A percentile compares a stretch with the other conserved stretches of the same genome.
phyloP scores from a whole-genome alignment of 1,284 basidiomycete genomes.

The Thecaphora frezii region DNA sequence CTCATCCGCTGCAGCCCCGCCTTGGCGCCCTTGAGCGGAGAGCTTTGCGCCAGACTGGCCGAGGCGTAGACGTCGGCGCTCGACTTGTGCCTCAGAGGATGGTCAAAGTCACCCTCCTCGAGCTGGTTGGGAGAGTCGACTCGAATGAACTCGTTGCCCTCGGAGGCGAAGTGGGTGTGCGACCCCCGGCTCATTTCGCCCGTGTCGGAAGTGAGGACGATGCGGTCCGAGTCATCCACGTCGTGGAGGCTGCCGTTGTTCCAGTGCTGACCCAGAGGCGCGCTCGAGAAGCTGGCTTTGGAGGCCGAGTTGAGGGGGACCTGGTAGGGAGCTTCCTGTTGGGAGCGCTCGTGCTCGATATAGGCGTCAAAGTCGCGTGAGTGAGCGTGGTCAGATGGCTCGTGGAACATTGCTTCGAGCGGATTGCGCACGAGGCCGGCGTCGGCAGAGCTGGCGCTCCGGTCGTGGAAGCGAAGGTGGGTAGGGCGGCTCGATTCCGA shows the following conservation, averaged over 20 bases:
- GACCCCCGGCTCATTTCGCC: no score
- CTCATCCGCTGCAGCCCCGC: conserved; percentile 33
- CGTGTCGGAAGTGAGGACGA: conserved; percentile 12
- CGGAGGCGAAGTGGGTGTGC: not conserved
- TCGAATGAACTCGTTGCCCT: not conserved
- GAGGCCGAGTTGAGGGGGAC: not conserved
- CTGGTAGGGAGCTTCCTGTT: not conserved
- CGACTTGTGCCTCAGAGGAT: conserved; percentile 13
- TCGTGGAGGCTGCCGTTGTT: not conserved
- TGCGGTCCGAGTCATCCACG: conserved; percentile 19
- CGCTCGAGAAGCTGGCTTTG: not conserved
- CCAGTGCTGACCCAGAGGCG: not conserved
- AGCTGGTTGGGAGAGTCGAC: conserved; percentile 23
- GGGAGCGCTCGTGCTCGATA: not conserved
- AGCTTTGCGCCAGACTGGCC: conserved; percentile 5
- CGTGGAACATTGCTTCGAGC: conserved; percentile 16
- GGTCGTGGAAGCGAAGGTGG: conserved; percentile 10
- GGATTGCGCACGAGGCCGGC: conserved; percentile 27
- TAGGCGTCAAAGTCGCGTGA: not conserved
- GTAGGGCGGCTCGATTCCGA: no score
- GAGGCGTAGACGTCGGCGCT: conserved; percentile 35
- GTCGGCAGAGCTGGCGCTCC: conserved; percentile 20
- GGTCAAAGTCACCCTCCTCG: conserved; percentile 9
- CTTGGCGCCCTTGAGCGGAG: conserved; percentile 19
- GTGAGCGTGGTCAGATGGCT: not conserved